phyloP scores from a whole-genome alignment of 495 filamentous ascomycete species.

The Stereocaulon alpinum region DNA sequence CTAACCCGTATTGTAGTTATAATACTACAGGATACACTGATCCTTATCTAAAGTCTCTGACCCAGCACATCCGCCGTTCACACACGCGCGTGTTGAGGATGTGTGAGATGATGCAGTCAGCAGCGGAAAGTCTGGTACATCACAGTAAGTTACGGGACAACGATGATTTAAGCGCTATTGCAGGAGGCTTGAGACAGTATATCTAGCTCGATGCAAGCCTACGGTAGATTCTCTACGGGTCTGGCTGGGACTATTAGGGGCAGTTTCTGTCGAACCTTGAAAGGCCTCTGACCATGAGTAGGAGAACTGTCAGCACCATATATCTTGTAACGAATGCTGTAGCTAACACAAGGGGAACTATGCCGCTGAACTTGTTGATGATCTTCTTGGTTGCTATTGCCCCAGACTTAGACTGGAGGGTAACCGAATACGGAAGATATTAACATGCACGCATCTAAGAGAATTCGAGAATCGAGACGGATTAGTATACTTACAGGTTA shows the following conservation, averaged over 20 bases:
- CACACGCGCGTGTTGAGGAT: not conserved
- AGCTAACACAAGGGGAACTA: not conserved
- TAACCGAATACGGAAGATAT: not conserved
- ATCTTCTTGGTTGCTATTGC: not conserved
- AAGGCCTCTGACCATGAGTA: not conserved
- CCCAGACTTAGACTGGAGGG: not conserved
- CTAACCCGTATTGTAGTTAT: too few species aligned
- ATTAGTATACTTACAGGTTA: not conserved
- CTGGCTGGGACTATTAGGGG: not conserved
- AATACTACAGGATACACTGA: too few species aligned
- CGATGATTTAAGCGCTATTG: constrained; percentile 9
- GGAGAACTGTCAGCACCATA: not conserved
- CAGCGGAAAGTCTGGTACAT: constrained; percentile 9
- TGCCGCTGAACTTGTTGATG: not conserved
- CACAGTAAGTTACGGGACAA: constrained; percentile 4
- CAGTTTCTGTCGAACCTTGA: not conserved
- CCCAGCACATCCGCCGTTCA: not conserved
- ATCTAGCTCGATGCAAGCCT: constrained; percentile 3
- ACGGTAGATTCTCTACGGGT: not conserved
- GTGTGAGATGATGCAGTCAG: constrained; percentile 4
- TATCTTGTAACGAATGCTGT: not conserved
- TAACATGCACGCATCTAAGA: not conserved
- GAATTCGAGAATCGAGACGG: not conserved
- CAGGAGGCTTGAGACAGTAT: constrained; percentile 6
- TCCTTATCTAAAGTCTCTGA: too few species aligned